Base-by-base conservation (phyloP, 2,329 filamentous ascomycete species). In the Aspergillus melleus region DNA sequence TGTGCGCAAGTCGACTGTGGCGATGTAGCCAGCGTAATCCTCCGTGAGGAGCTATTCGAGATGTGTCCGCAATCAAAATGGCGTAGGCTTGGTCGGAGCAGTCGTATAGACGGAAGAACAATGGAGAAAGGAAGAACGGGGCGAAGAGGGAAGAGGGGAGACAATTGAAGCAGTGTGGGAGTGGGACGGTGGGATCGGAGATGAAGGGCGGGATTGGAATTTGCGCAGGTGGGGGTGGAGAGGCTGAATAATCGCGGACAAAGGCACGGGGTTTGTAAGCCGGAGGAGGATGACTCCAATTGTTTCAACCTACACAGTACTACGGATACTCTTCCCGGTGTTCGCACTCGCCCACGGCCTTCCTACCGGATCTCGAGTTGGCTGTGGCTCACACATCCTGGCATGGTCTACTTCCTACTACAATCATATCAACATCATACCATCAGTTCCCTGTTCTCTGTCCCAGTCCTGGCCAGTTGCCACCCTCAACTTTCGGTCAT, bases 131-230 rank as follows among this genome's bases (percentile, higher is more conserved):
- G 49, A 54, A 49, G 32, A 55, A 42, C 36, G 52, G 47, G 24
- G 51, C 50, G 52, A 54, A 52, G 55, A 52, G 49, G 19, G 30
- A 36, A 26, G 44, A 47, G 52, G 54, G 30, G 50, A 55, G 56
- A 57, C 55, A 56, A 58, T 58, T 46, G 47, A 60, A 49, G 32
- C 29, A 32, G 49, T 42, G 36, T n/a, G 44, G 42, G 30, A 58
- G 49, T 57, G 58, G 59, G 52, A 52, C 58, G 55, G 24, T 24
- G 55, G 36, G 54, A 49, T 61, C 39, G 60, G 52, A 56, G 53
- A 56, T 29, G 55, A 58, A 52, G 47, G 50, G 36, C 36, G 49
- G 60, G 60, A 46, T 58, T 58, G 56, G 59, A 58, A 49, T 61
- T 61, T 47, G 49, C 29, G 32, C 19, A 14, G 39, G 26, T 49